Conservation (phyloP, 2,329 filamentous ascomycete genomes). For the Zarea fungicola region DNA sequence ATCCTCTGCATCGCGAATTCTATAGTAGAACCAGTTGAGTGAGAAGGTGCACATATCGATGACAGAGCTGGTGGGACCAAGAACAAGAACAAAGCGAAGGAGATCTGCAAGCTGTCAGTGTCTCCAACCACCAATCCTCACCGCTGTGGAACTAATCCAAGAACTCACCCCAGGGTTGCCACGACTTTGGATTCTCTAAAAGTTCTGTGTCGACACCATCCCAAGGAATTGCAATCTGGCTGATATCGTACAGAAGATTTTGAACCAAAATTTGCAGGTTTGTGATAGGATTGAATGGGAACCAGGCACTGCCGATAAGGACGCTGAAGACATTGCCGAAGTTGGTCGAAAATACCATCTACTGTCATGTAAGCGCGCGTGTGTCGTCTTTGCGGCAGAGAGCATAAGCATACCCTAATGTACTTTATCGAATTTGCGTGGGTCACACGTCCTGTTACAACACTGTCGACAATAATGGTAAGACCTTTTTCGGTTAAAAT, state of each 20-base stretch:
- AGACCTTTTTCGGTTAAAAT: conserved; percentile 26
- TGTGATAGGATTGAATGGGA: conserved; percentile 24
- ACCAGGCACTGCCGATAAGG: conserved; percentile 23
- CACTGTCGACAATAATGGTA: conserved; percentile 22
- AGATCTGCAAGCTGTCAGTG: conserved; percentile 16
- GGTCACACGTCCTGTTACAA: conserved; percentile 22
- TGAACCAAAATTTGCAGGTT: conserved; percentile 23
- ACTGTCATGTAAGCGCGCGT: neutral
- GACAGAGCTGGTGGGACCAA: conserved; percentile 25
- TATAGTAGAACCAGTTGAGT: conserved; percentile 22
- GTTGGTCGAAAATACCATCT: conserved; percentile 27
- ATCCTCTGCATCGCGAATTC: conserved; percentile 16
- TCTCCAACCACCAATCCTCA: neutral
- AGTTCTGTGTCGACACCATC: conserved; percentile 24
- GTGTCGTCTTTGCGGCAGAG: neutral
- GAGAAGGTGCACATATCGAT: conserved; percentile 23
- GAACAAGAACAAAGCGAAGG: conserved; percentile 23
- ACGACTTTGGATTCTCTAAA: conserved; percentile 21
- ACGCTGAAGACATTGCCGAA: conserved; percentile 27
- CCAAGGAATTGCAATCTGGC: conserved; percentile 27
- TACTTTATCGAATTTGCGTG: conserved; percentile 27
- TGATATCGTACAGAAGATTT: conserved; percentile 26
- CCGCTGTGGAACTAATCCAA: neutral
- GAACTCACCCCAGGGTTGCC: conserved; percentile 19
- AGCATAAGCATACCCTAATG: conserved; percentile 19